A percentile compares a stretch with the other conserved stretches of the same genome.
Evolutionary conservation across 352 stramenopile species (phyloP).

Genomic region (Pythium coloratum): DNA sequence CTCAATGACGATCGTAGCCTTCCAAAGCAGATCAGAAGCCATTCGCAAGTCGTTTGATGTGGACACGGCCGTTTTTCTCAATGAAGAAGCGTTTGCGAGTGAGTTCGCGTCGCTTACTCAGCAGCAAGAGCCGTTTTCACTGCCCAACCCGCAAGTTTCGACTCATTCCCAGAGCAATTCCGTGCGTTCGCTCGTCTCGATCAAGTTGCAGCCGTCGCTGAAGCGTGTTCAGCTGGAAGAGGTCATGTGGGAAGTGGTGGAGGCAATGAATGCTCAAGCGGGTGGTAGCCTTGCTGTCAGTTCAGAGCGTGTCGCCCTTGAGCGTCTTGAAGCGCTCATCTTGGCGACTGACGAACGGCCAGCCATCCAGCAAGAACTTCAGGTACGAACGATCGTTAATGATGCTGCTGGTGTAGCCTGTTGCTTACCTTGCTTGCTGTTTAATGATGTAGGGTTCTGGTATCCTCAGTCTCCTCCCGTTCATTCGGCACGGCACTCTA

Average conservation of each 20-base stretch:
- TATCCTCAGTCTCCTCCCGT: constrained; percentile 72
- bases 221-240: constrained; percentile 13
- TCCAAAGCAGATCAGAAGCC: constrained; percentile 41
- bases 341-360: constrained; percentile 37
- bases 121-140: constrained; percentile 3
- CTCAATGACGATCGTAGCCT: constrained; percentile 48
- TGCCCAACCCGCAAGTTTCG: background rate
- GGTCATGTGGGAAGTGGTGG: constrained; percentile 21
- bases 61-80: constrained; percentile 16
- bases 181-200: background rate
- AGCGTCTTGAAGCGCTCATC: constrained; percentile 53
- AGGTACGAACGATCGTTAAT: constrained; percentile 23
- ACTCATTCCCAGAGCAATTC: background rate
- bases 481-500: constrained; percentile 66
- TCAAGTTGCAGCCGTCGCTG: background rate
- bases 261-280: constrained; percentile 19
- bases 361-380: constrained; percentile 67
- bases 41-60: constrained; percentile 41
- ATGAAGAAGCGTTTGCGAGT: constrained; percentile 18
- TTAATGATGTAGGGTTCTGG: constrained; percentile 37
- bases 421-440: background rate
- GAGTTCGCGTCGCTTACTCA: constrained; percentile 10
- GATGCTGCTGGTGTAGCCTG: background rate
- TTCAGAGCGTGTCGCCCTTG: constrained; percentile 48
- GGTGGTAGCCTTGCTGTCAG: constrained; percentile 34